These are phyloP conservation scores for Capsaspora owczarzaki DNA, from an alignment of 78 protist genomes.

Conservation along the genomic window DNA sequence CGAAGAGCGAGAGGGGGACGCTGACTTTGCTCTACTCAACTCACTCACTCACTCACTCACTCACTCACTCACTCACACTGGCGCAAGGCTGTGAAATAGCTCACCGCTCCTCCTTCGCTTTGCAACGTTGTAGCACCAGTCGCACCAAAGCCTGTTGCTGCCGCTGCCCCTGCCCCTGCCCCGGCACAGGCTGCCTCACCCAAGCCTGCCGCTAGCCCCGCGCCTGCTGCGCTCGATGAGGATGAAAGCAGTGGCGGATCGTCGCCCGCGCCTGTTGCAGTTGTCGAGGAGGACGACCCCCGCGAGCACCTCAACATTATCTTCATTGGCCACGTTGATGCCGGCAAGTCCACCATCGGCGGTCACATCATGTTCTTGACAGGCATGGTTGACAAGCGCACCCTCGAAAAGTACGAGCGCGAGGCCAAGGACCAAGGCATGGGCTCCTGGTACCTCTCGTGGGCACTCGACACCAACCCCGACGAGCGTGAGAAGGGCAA, in stretches of 20 bases:
- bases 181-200: neutral
- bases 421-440: conserved; percentile 87
- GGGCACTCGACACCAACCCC: conserved; percentile 84
- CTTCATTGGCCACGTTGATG: conserved; percentile 94
- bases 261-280: neutral
- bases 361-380: conserved; percentile 77
- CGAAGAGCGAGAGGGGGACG: too few species aligned
- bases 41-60: too few species aligned
- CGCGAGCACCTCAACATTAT: conserved; percentile 74
- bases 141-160: neutral
- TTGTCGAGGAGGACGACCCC: neutral
- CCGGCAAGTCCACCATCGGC: conserved; percentile 90
- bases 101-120: too few species aligned
- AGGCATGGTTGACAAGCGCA: conserved; percentile 90
- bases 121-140: neutral
- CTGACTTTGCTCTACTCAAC: too few species aligned
- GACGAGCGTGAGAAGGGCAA: conserved; percentile 91
- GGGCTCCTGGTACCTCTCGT: conserved; percentile 89
- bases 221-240: neutral
- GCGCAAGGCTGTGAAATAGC: too few species aligned
- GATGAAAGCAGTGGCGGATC: neutral
- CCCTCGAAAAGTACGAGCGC: conserved; percentile 84
- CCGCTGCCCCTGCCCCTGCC: neutral
- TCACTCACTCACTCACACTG: too few species aligned
- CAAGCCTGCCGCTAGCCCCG: neutral